Evolutionary conservation across 163 green algal genomes (phyloP).

Genomic region (Botryococcus braunii): DNA sequence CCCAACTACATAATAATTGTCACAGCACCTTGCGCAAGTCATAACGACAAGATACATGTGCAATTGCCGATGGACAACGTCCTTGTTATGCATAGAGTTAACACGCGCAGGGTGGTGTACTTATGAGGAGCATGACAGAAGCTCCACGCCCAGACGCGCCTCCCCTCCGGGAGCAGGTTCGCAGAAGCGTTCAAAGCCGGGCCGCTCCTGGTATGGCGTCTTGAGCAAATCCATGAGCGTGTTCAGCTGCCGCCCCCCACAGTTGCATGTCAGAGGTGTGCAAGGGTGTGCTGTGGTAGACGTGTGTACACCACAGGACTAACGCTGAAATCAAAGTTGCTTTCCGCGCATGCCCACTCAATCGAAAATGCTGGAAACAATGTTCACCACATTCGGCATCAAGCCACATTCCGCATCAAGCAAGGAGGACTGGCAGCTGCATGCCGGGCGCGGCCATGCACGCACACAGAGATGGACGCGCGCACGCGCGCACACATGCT

Average conservation of each 20-base stretch:
- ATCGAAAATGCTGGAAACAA: neutral
- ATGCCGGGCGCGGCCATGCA: neutral
- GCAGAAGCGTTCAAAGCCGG: constrained; percentile 37
- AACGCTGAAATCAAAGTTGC: too few relatives aligned
- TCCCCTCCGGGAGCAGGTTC: constrained; percentile 45
- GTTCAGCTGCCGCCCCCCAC: constrained; percentile 9
- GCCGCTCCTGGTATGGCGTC: constrained; percentile 58
- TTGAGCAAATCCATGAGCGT: constrained; percentile 49
- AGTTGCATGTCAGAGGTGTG: neutral
- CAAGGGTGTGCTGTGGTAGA: neutral
- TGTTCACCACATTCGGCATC: neutral
- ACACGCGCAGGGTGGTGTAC: too few relatives aligned
- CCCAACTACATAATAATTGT: too few relatives aligned
- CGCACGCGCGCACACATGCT: neutral
- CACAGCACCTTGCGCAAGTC: too few relatives aligned
- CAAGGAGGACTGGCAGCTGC: neutral
- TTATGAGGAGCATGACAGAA: constrained; percentile 75
- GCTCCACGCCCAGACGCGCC: constrained; percentile 56
- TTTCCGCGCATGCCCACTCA: neutral
- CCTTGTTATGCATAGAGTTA: too few relatives aligned
- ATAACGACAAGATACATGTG: too few relatives aligned
- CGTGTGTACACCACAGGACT: too few relatives aligned
- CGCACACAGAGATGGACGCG: neutral
- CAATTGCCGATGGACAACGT: too few relatives aligned
- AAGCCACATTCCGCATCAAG: neutral